A percentile compares a stretch with the other conserved stretches of the same genome.
phyloP scores from a whole-genome alignment of 495 filamentous ascomycete species.

The Evernia prunastri region DNA sequence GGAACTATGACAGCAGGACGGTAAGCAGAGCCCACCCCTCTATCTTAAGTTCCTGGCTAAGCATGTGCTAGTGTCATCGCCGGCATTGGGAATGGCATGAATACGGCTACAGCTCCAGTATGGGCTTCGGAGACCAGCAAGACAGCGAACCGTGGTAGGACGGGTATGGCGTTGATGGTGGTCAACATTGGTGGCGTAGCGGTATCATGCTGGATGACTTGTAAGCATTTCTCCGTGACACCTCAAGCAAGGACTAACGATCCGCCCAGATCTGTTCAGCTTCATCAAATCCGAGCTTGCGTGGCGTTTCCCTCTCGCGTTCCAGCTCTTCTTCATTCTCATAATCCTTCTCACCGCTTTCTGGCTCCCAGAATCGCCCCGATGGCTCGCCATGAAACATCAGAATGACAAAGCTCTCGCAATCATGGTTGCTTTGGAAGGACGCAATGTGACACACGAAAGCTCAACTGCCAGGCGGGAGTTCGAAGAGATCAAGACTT shows the following conservation, averaged over 20 bases:
- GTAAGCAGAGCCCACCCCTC: neutral
- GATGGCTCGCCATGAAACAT: slow-evolving; percentile 42
- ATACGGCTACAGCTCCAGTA: slow-evolving; percentile 22
- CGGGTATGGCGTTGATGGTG: slow-evolving; percentile 28
- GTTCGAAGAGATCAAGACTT: slow-evolving; percentile 34
- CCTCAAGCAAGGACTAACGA: slow-evolving; percentile 30
- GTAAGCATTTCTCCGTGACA: slow-evolving; percentile 24
- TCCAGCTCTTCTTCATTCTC: slow-evolving; percentile 35
- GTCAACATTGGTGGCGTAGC: slow-evolving; percentile 26
- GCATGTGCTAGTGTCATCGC: slow-evolving; percentile 10
- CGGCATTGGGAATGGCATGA: slow-evolving; percentile 21
- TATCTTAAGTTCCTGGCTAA: neutral
- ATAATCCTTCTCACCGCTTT: slow-evolving; percentile 28
- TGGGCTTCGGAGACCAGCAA: slow-evolving; percentile 24
- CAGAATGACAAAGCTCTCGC: slow-evolving; percentile 36
- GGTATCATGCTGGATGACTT: slow-evolving; percentile 31
- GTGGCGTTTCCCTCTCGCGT: slow-evolving; percentile 36
- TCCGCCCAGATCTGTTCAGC: slow-evolving; percentile 25
- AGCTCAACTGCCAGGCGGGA: slow-evolving; percentile 32
- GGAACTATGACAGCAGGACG: slow-evolving; percentile 10
- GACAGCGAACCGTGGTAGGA: slow-evolving; percentile 18
- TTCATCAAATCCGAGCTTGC: slow-evolving; percentile 25
- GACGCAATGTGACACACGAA: slow-evolving; percentile 25
- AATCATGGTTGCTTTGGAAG: slow-evolving; percentile 36
- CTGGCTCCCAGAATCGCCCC: slow-evolving; percentile 42